Conservation (phyloP, 1,284 basidiomycete species). For the Leccinum variabile region DNA sequence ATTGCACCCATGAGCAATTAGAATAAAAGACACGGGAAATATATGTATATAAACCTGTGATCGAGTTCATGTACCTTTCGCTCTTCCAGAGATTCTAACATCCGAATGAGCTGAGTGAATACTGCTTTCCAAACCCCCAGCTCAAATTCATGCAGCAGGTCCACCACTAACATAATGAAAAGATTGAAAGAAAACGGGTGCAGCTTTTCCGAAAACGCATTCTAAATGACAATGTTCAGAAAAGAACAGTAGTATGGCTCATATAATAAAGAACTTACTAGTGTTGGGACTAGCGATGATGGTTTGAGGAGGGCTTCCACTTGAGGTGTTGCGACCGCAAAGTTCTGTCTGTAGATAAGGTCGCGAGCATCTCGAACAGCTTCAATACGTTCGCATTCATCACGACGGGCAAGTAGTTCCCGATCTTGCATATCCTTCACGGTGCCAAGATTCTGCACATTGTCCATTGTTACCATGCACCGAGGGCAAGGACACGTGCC, state of each 20-base stretch:
- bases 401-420: neutral
- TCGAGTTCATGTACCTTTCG: neutral
- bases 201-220: neutral
- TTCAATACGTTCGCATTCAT: neutral
- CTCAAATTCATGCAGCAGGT: neutral
- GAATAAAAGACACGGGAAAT: neutral
- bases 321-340: neutral
- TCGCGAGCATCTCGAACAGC: neutral
- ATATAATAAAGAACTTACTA: neutral
- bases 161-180: neutral
- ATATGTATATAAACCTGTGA: neutral
- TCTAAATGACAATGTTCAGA: neutral
- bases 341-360: neutral
- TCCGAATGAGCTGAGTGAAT: neutral
- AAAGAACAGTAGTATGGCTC: neutral
- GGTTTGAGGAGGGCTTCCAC: neutral
- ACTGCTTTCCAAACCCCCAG: neutral
- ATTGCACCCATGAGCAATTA: neutral
- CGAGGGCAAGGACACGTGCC: neutral
- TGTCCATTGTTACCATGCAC: neutral
- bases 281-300: neutral
- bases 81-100: neutral
- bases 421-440: neutral
- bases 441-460: neutral
- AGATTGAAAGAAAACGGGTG: neutral